Evolutionary conservation across 345 rosid species (phyloP), one percentile per base, ranked within the genome.

Genomic region (Nephelium lappaceum): DNA sequence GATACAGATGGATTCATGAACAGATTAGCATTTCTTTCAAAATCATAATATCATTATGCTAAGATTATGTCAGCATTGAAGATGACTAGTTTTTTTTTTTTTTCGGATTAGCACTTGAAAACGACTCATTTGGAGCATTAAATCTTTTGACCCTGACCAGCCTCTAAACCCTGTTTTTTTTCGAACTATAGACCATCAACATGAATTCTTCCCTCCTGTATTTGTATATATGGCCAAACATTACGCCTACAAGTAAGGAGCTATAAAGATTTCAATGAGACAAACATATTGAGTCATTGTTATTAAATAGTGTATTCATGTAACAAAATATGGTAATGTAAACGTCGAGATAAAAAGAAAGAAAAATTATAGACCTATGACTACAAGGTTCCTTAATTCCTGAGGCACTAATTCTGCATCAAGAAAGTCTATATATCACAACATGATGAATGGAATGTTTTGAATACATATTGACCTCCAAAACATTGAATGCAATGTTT

Each of bases 1-100:
- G 61, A 25, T 45, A 19, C 51, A 18, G 49, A 57, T 15, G 43
- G 69, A 63, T 63, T 74, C 61, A 63, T 45, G 69, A 45, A 74
- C 61, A 74, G 43, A 25, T 25, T 16, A 45, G 38, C 8, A 18
- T 41, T 10, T 62, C 60, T 45, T 63, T 74, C 69, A 27, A 18
- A 25, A 63, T 74, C 60, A 43, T 15, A 67, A 12, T 39, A 8
- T 31, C 3, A 2, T 31, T 31, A 31, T 31, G 36, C 36, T 31
- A 31, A 31, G 36, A 31, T 31, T 31, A 31, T 31, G 36, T 31
- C 36, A 31, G 36, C 36, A 19, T 67, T 42, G 39, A 42, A 58
- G 23, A 60, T 23, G 21, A 60, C 76, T 31, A 31, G 36, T 31
- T 31, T n/a, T 11, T 31, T n/a, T 11, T 10, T 15, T 60, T n/a